These are phyloP conservation scores for Ophiobolus disseminans DNA, from an alignment of 2,329 filamentous ascomycete genomes.

Conservation along the genomic window DNA sequence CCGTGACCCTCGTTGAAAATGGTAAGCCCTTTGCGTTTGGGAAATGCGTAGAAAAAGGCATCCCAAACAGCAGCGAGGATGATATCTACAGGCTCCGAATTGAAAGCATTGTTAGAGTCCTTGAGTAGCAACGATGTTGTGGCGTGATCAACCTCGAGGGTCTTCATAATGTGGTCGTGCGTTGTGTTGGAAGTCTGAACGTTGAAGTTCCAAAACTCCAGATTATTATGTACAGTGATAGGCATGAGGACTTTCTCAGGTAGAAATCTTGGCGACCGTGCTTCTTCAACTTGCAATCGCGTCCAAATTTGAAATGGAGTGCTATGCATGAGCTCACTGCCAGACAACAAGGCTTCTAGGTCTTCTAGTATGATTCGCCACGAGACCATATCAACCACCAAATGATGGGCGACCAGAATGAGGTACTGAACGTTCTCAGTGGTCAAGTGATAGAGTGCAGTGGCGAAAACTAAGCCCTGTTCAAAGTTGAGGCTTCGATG, in stretches of 20 bases:
- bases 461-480: background rate
- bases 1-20: background rate
- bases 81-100: background rate
- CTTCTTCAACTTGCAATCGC: no score
- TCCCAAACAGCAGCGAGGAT: background rate
- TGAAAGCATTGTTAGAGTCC: background rate
- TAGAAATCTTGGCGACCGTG: no score
- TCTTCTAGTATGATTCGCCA: constrained; percentile 54
- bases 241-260: no score
- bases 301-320: no score
- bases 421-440: constrained; percentile 11
- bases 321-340: no score
- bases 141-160: no score
- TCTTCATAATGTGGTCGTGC: no score
- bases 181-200: background rate
- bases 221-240: no score
- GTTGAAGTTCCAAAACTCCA: no score
- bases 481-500: background rate
- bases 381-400: constrained; percentile 52
- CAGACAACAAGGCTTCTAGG: constrained; percentile 36
- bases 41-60: background rate
- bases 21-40: background rate
- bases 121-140: background rate
- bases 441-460: constrained; percentile 19
- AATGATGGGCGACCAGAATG: constrained; percentile 37